Percentiles rank a stretch among this genome's conserved stretches.
Conservation (phyloP, 2,329 filamentous ascomycete species). For the Lecanicillium sp. region DNA sequence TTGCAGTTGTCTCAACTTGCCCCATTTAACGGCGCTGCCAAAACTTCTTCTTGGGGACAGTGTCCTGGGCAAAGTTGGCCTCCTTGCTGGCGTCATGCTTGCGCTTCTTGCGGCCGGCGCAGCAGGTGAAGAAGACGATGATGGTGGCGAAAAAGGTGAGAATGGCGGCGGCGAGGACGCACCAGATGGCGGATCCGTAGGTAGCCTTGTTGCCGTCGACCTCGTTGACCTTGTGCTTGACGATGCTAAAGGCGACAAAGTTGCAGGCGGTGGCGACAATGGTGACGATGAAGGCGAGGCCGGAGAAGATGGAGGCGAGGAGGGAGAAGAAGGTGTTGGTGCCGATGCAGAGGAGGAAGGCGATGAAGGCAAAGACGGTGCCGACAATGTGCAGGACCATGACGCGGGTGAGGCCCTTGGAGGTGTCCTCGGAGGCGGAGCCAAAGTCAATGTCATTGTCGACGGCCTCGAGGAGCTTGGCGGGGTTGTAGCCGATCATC, state of each 20-base stretch:
- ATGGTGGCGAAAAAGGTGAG: constrained; percentile 46
- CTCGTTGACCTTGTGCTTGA: constrained; percentile 45
- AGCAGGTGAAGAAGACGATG: constrained; percentile 56
- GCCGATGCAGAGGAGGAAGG: constrained; percentile 39
- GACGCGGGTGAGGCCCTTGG: constrained; percentile 44
- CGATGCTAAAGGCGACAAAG: constrained; percentile 48
- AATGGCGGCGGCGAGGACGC: constrained; percentile 47
- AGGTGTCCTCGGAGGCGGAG: constrained; percentile 32
- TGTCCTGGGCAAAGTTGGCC: constrained; percentile 15
- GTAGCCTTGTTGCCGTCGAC: constrained; percentile 31
- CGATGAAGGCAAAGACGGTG: constrained; percentile 48
- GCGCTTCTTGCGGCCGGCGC: constrained; percentile 35
- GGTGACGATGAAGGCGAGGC: constrained; percentile 40
- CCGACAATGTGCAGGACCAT: constrained; percentile 57
- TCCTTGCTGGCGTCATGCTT: constrained; percentile 17
- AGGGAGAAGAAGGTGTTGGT: constrained; percentile 42
- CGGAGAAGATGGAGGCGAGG: constrained; percentile 40
- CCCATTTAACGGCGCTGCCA: constrained; percentile 10
- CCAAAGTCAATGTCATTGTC: constrained; percentile 31
- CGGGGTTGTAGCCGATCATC: constrained; percentile 48
- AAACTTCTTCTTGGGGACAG: constrained; percentile 5
- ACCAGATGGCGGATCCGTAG: constrained; percentile 52
- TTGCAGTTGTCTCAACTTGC: not conserved
- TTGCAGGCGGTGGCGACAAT: constrained; percentile 44
- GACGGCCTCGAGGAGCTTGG: constrained; percentile 31